A percentile compares a stretch with the other conserved stretches of the same genome.
These are phyloP conservation scores for Suillus tomentosus DNA, from an alignment of 768 basidiomycete species.

Conservation along the genomic window DNA sequence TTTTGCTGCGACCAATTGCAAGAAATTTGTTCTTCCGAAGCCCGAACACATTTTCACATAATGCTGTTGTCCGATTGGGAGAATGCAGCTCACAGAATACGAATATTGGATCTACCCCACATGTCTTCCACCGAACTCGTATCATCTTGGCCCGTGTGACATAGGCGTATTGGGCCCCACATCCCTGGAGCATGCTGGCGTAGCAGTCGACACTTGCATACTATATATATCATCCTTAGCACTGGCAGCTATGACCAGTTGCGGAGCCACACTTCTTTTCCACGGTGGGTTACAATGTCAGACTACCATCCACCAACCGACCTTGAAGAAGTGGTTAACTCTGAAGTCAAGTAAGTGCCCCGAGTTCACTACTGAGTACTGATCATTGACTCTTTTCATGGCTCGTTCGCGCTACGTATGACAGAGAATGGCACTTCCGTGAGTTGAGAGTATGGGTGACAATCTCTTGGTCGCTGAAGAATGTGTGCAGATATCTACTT, in stretches of 20 bases:
- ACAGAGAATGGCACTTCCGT: conserved; percentile 84
- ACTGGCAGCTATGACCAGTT: neutral
- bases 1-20: no score
- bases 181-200: no score
- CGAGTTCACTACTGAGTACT: neutral
- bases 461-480: neutral
- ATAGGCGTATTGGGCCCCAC: no score
- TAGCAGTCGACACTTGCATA: neutral
- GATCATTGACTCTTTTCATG: neutral
- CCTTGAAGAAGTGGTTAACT: conserved; percentile 55
- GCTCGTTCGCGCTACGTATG: conserved; percentile 2
- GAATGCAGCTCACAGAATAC: no score
- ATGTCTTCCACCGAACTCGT: no score
- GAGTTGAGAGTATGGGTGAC: conserved; percentile 24
- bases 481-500: conserved; percentile 75
- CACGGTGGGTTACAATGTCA: neutral
- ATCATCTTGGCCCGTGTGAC: no score
- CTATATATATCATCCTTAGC: neutral
- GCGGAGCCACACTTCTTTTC: neutral
- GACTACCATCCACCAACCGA: conserved; percentile 43
- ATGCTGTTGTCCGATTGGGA: no score
- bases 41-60: no score
- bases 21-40: no score
- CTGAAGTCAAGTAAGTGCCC: conserved; percentile 58
- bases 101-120: no score